Evolutionary conservation across 148 eudicot species (phyloP).

Genomic region (Rhododendron williamsianum): DNA sequence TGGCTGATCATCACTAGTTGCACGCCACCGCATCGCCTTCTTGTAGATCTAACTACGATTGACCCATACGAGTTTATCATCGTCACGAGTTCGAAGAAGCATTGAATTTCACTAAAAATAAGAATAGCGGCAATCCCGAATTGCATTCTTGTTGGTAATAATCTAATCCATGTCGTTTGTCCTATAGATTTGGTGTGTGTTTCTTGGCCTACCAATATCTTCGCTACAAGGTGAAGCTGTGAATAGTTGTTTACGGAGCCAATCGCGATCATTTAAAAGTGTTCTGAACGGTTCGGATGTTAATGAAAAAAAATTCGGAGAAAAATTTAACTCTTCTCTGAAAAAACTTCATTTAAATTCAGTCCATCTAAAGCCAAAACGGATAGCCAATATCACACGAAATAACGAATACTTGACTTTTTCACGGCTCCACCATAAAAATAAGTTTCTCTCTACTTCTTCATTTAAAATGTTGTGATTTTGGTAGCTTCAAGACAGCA

Average conservation of each 20-base stretch:
- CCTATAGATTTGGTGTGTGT: too few species aligned
- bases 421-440: too few species aligned
- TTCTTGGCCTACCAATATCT: background rate
- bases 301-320: too few species aligned
- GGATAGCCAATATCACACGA: rapidly evolving
- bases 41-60: background rate
- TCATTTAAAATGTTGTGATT: background rate
- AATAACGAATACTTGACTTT: too few species aligned
- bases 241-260: too few species aligned
- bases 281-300: rapidly evolving
- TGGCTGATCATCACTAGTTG: background rate
- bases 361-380: rapidly evolving
- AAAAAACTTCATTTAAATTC: too few species aligned
- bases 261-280: too few species aligned
- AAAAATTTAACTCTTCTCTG: too few species aligned
- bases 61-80: background rate
- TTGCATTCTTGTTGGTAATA: too few species aligned
- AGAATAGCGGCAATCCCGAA: too few species aligned
- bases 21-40: background rate
- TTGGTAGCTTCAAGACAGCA: background rate
- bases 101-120: background rate
- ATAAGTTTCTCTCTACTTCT: too few species aligned
- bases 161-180: too few species aligned
- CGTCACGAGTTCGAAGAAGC: background rate
- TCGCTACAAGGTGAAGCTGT: background rate